Evolutionary conservation across 305 asterid genomes (phyloP), one percentile per base, ranked within the genome.

Genomic region (Nicotiana rustica): DNA sequence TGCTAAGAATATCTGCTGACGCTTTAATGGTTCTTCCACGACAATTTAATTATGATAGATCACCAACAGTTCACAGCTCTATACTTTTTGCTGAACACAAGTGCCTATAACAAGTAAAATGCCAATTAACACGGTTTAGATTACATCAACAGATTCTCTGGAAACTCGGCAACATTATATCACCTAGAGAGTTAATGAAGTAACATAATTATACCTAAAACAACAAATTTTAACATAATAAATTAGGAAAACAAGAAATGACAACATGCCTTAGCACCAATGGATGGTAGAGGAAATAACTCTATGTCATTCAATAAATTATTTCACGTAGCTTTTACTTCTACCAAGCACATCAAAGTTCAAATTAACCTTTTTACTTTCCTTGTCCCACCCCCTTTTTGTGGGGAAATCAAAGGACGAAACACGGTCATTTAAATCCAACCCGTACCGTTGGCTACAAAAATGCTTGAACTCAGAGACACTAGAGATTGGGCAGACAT

Each of bases 91-190:
- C 35, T 44, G 61, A 71, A 21, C 0, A 21, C 19, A 47, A 47
- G 25, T 19, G 7, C 61, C 78, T 71, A 21, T 12, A 71, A 71
- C 61, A 71, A 70, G 21, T 19, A 12, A 71, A 73, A 21, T 47
- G 36, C 13, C 79, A 21, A 73, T 73, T 13, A 47, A 14, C 6
- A 71, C 41, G 13, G 49, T 14, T 47, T 47, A 47, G 61, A 19
- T 47, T 13, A 73, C 14, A 47, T 47, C 4, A 4, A 73, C 18
- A 21, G 19, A 71, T 44, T 12, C 10, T 71, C 6, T 47, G 35
- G 21, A 44, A 38, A 5, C 60, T 47, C 21, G 15, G 49, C 18
- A 15, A 67, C 75, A 67, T 33, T 3, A 1, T 33, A 33, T 35
- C 75, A 3, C 25, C 13, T 67, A 35, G 2, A 31, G 7, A 2